These are phyloP conservation scores for Pseudisothecium myosuroides DNA, from an alignment of 225 moss, liverwort and hornwort species.

Conservation along the genomic window DNA sequence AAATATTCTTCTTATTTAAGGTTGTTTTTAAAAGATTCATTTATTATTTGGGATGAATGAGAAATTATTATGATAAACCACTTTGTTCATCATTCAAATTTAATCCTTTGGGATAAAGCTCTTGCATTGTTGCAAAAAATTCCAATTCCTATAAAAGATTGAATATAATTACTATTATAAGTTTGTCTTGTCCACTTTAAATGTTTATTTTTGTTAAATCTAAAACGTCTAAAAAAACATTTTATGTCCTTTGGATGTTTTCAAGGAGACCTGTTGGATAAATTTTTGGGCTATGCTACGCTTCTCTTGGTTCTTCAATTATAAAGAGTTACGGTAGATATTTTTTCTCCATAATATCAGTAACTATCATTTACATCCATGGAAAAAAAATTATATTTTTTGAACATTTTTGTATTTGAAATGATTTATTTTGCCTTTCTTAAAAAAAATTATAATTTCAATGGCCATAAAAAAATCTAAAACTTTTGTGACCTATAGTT, in stretches of 20 bases:
- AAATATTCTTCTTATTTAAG: not conserved
- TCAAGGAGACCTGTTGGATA: not conserved
- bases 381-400: not conserved
- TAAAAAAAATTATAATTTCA: not conserved
- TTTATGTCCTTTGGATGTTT: not conserved
- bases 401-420: not conserved
- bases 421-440: not conserved
- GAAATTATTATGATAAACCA: not conserved
- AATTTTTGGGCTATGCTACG: not conserved
- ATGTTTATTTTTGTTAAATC: not conserved
- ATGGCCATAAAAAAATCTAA: not conserved
- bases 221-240: not conserved
- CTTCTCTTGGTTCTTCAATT: not conserved
- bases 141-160: not conserved
- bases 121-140: not conserved
- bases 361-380: too few species aligned
- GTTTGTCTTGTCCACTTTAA: not conserved
- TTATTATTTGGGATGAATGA: not conserved
- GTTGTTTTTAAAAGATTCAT: not conserved
- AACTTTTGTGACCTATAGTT: not conserved
- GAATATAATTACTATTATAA: not conserved
- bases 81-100: not conserved
- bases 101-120: accelerated
- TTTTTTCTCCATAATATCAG: not conserved
- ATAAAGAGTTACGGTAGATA: not conserved